Conservation (phyloP, 2,329 filamentous ascomycete genomes). For the Didymellaceae sp. region DNA sequence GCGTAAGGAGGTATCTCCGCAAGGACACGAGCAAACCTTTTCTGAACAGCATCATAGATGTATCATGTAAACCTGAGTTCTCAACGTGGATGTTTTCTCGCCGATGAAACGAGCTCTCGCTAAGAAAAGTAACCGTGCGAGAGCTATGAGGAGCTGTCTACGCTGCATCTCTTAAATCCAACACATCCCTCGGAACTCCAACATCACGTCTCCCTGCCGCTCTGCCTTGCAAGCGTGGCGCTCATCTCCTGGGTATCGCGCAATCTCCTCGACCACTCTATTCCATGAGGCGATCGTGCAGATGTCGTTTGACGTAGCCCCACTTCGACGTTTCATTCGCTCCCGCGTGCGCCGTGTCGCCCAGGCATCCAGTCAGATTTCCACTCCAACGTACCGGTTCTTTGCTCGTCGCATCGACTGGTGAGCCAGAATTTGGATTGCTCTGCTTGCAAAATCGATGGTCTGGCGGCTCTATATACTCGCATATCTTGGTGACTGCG, state of each 20-base stretch:
- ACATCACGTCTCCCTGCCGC: neutral
- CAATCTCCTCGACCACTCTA: conserved; percentile 9
- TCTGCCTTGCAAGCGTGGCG: neutral
- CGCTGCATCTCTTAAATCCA: conserved; percentile 12
- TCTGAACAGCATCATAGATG: neutral
- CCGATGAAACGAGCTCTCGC: conserved; percentile 16
- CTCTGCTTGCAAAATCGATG: too few species aligned
- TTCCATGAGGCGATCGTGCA: conserved; percentile 30
- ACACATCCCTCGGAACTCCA: conserved; percentile 1
- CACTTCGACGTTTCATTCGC: conserved; percentile 25
- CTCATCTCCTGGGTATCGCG: conserved; percentile 11
- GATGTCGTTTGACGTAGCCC: conserved; percentile 29
- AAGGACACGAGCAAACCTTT: neutral
- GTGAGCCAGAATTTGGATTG: too few species aligned
- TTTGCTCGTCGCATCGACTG: too few species aligned
- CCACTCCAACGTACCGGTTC: too few species aligned
- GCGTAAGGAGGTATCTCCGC: neutral
- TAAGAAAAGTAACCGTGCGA: conserved; percentile 9
- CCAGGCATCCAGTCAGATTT: too few species aligned
- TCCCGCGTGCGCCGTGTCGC: conserved; percentile 15
- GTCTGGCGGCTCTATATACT: too few species aligned
- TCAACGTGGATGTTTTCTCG: conserved; percentile 10
- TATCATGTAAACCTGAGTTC: conserved; percentile 2
- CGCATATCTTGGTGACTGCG: too few species aligned
- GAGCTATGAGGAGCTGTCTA: neutral